Base-by-base conservation (phyloP, 2,329 filamentous ascomycete species). In the Myriosclerotinia duriaeana region DNA sequence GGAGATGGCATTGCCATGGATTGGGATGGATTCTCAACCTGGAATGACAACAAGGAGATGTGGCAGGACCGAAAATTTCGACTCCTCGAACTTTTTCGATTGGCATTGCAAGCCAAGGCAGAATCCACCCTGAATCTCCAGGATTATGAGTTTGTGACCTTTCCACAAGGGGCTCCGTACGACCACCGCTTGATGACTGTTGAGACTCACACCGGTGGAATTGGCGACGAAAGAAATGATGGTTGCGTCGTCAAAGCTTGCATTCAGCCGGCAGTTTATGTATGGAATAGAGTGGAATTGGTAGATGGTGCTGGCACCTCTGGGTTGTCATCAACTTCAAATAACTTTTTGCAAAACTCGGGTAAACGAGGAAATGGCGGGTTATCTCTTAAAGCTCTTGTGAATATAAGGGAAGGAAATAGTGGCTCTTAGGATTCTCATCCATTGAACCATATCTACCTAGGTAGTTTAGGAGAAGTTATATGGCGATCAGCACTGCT, bases 71-170 rank as follows among this genome's bases (percentile, higher is more conserved):
- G 59, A 17, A 44, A 64, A 53, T 20, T 36, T 26, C 56, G 55
- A 36, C 53, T 70, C 3, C 40, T 54, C 20, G n/a, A 61, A 5
- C 48, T 69, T 38, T 70, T 71, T 40, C 22, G 34, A n/a, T 9
- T 15, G 6, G 65, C 69, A 20, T 56, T 71, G 8, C 63, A 6
- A 48, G 56, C 53, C 8, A 71, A 70, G 58, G 68, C 67, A 26
- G 64, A 69, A 26, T 68, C 68, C 3, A 59, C 65, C n/a, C 52
- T 71, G 6, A 70, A 69, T 42, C 48, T 69, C 17, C 66, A 67
- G 30, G 64, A 68, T 48, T 71, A 71, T 56, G 66, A 71, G 50
- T 66, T 67, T 52, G 62, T 68, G 4, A 40, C 60, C 2, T 67
- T 65, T 50, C 17, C 48, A 22, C 68, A 63, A n/a, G 68, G 64